Conservation (phyloP, 352 stramenopile genomes). For the Globisporangium ultimum region DNA sequence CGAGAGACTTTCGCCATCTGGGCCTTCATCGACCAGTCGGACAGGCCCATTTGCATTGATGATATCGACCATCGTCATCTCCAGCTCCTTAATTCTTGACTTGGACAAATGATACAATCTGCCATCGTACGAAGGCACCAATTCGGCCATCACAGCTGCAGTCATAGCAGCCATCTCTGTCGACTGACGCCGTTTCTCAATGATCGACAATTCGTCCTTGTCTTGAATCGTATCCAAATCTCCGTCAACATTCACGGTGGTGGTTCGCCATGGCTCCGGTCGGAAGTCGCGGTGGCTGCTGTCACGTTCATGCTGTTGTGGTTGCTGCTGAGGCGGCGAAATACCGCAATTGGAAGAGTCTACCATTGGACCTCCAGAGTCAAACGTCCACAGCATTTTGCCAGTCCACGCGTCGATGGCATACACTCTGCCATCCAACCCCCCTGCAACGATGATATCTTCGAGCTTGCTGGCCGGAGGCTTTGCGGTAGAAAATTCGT, state of each 20-base stretch:
- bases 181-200: constrained; percentile 22
- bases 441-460: constrained; percentile 68
- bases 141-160: constrained; percentile 41
- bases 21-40: constrained; percentile 32
- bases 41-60: constrained; percentile 71
- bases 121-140: constrained; percentile 76
- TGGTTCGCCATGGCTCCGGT: constrained; percentile 2
- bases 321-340: constrained; percentile 6
- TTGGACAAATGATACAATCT: constrained; percentile 73
- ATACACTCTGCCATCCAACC: constrained; percentile 71
- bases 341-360: constrained; percentile 47
- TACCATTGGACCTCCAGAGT: constrained; percentile 82
- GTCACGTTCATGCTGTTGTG: not conserved
- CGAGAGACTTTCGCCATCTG: constrained; percentile 21
- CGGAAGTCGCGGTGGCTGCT: not conserved
- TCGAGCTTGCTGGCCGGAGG: constrained; percentile 8
- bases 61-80: constrained; percentile 76
- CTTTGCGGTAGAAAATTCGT: constrained; percentile 5
- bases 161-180: constrained; percentile 25
- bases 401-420: constrained; percentile 79
- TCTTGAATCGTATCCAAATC: constrained; percentile 15
- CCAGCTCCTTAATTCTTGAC: constrained; percentile 57
- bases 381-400: constrained; percentile 75
- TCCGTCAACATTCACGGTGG: constrained; percentile 25
- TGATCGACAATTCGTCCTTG: constrained; percentile 23